These are phyloP conservation scores for Linum lewisii DNA, from an alignment of 345 rosid genomes.

Conservation along the genomic window DNA sequence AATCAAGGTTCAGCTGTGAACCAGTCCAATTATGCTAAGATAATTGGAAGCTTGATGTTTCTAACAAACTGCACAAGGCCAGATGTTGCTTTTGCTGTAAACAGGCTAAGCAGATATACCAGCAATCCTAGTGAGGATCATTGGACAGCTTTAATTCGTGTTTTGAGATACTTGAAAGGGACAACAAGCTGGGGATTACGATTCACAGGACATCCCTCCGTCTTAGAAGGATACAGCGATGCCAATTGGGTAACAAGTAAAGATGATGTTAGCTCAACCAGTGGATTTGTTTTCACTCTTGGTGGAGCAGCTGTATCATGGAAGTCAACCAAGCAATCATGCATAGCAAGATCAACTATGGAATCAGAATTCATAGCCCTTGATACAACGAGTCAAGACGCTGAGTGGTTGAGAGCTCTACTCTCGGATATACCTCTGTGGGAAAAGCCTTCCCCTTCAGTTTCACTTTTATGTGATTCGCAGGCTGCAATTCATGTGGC, in stretches of 20 bases:
- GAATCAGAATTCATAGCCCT: background rate
- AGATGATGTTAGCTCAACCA: background rate
- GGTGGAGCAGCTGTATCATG: background rate
- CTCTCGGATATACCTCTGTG: too few species aligned
- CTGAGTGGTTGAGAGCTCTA: too few species aligned
- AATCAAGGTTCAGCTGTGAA: too few species aligned
- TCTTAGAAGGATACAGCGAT: slow-evolving; percentile 2
- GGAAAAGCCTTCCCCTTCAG: too few species aligned
- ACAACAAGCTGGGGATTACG: too few species aligned
- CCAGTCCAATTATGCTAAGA: too few species aligned
- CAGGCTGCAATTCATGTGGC: too few species aligned
- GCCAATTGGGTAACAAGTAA: slow-evolving; percentile 6
- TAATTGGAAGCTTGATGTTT: too few species aligned
- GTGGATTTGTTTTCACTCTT: slow-evolving; percentile 2
- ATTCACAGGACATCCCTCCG: background rate
- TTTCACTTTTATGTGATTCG: too few species aligned
- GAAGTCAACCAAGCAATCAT: slow-evolving; percentile 1
- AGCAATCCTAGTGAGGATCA: background rate
- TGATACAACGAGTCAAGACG: too few species aligned
- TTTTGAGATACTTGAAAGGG: background rate
- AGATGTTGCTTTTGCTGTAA: too few species aligned
- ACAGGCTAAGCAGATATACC: slow-evolving; percentile 4
- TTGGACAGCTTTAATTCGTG: background rate
- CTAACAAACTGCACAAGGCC: too few species aligned
- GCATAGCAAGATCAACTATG: background rate